A percentile compares a stretch with the other conserved stretches of the same genome.
Evolutionary conservation across 1,284 basidiomycete genomes (phyloP).

Genomic region (Cutaneotrichosporon cyanovorans): DNA sequence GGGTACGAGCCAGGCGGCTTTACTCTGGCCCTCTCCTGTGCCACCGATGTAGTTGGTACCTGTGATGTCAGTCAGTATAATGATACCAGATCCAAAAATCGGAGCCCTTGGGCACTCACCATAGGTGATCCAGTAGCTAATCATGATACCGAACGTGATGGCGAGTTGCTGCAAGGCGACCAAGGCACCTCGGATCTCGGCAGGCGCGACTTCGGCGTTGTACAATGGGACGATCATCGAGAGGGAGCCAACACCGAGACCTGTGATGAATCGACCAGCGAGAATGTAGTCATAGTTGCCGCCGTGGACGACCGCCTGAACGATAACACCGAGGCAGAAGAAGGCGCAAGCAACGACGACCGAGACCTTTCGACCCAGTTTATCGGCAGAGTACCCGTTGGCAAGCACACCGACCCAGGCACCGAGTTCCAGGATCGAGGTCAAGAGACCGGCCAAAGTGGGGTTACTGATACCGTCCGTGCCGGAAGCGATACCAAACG

Average conservation of each 20-base stretch:
- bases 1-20: slow-evolving; percentile 70
- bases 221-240: slow-evolving; percentile 65
- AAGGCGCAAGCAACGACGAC: slow-evolving; percentile 19
- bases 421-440: slow-evolving; percentile 17
- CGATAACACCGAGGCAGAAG: no score
- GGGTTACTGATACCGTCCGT: neutral
- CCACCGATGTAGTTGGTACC: slow-evolving; percentile 56
- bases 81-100: slow-evolving; percentile 37
- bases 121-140: slow-evolving; percentile 77
- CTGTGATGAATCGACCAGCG: slow-evolving; percentile 22
- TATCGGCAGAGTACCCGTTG: slow-evolving; percentile 22
- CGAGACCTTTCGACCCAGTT: slow-evolving; percentile 18
- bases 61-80: no score
- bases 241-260: slow-evolving; percentile 55
- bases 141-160: slow-evolving; percentile 51
- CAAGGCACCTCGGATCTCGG: slow-evolving; percentile 66
- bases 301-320: slow-evolving; percentile 19
- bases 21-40: no score
- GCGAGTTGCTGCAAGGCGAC: slow-evolving; percentile 63
- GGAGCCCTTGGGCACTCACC: no score
- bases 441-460: slow-evolving; percentile 14
- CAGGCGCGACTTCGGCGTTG: slow-evolving; percentile 51
- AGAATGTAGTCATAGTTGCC: slow-evolving; percentile 18
- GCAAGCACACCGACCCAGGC: slow-evolving; percentile 22
- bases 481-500: slow-evolving; percentile 4